Evolutionary conservation across 257 asterid genomes (phyloP).

Genomic region (Fraxinus anomala): DNA sequence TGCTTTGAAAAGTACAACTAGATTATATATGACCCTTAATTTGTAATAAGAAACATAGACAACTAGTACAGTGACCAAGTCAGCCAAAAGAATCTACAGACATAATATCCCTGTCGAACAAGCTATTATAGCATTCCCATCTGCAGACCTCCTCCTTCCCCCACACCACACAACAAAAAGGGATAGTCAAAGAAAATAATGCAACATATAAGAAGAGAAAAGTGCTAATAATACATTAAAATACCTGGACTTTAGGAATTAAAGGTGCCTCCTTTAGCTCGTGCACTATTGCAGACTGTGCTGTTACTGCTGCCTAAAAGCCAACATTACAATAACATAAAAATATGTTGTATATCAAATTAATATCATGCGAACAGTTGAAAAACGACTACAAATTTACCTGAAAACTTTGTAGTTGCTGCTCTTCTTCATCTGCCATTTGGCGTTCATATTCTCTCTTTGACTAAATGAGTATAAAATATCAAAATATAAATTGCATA

Average conservation of each 20-base stretch:
- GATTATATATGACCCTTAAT: neutral
- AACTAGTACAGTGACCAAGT: neutral
- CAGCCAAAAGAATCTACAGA: neutral
- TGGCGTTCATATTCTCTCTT: constrained; percentile 77
- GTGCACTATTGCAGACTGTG: constrained; percentile 51
- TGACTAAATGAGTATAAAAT: constrained; percentile 52
- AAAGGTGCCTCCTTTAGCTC: constrained; percentile 69
- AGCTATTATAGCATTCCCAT: neutral
- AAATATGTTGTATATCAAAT: neutral
- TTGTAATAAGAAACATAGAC: neutral
- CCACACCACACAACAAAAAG: constrained; percentile 14
- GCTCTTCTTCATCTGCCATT: constrained; percentile 80
- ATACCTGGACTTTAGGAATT: constrained; percentile 59
- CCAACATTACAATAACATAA: constrained; percentile 18
- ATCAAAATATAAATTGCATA: constrained; percentile 25
- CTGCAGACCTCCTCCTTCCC: neutral
- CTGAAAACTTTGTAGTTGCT: constrained; percentile 76
- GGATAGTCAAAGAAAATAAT: constrained; percentile 6
- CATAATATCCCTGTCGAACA: neutral
- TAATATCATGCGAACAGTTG: constrained; percentile 20
- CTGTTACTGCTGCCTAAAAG: constrained; percentile 84
- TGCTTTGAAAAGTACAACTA: neutral
- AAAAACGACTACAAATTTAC: constrained; percentile 38
- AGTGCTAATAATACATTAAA: constrained; percentile 23
- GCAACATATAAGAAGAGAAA: neutral